Percentiles rank a stretch among this genome's conserved stretches.
Conservation (phyloP, 148 eudicot species). For the Vaccinium darrowii region DNA sequence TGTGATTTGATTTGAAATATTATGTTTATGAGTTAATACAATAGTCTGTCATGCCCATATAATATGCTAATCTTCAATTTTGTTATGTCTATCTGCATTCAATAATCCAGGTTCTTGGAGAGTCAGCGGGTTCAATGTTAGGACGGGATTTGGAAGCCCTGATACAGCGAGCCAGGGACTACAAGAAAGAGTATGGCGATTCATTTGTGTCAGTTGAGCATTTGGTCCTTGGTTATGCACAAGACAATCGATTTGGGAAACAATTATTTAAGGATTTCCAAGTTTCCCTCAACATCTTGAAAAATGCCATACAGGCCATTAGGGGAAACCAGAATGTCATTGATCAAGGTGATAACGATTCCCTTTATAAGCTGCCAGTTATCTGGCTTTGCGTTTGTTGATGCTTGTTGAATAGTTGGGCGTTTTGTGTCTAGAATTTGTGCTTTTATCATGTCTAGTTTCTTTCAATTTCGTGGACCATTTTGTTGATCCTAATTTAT, state of each 20-base stretch:
- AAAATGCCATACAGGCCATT: constrained; percentile 65
- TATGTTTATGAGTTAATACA: background rate
- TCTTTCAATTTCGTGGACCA: background rate
- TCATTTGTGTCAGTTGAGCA: constrained; percentile 98
- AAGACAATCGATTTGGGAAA: constrained; percentile 86
- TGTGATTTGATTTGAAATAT: background rate
- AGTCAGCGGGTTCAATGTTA: constrained; percentile 91
- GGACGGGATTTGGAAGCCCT: constrained; percentile 85
- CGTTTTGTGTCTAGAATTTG: background rate
- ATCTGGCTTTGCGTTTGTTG: background rate
- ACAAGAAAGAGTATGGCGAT: constrained; percentile 83
- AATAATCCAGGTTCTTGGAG: constrained; percentile 70
- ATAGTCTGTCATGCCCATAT: background rate
- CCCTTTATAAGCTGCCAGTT: background rate
- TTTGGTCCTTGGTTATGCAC: constrained; percentile 76
- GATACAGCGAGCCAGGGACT: constrained; percentile 77
- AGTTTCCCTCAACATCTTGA: constrained; percentile 50
- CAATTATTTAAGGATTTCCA: constrained; percentile 82
- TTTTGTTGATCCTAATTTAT: background rate
- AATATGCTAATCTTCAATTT: background rate
- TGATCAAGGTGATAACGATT: constrained; percentile 66
- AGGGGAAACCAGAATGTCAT: constrained; percentile 87
- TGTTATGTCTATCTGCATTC: background rate
- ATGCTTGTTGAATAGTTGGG: background rate
- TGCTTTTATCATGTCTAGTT: background rate